A percentile compares a stretch with the other conserved stretches of the same genome.
Conservation (phyloP, 2,329 filamentous ascomycete species). For the Rhynchosporium graminicola region DNA sequence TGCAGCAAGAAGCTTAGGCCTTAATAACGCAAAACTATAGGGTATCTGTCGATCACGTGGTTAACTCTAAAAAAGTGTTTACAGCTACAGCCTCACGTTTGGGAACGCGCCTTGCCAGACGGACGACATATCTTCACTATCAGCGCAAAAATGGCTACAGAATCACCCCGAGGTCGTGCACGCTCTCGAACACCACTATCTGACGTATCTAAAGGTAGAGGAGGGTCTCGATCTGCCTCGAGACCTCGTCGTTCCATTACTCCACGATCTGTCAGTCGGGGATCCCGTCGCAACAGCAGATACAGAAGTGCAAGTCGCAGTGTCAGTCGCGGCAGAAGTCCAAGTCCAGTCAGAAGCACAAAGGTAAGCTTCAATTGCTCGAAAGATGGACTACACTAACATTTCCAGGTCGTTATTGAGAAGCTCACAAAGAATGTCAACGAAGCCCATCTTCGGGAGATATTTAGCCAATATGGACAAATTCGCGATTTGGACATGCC, state of each 20-base stretch:
- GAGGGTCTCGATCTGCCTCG: constrained; percentile 32
- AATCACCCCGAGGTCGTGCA: constrained; percentile 34
- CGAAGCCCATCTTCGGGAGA: constrained; percentile 83
- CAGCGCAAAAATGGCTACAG: constrained; percentile 29
- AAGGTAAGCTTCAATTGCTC: constrained; percentile 46
- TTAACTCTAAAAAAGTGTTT: too few species aligned
- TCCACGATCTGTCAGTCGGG: constrained; percentile 35
- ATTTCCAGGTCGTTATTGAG: constrained; percentile 82
- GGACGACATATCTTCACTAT: background rate
- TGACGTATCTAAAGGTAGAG: constrained; percentile 30
- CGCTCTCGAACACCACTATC: constrained; percentile 39
- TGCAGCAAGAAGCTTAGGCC: too few species aligned
- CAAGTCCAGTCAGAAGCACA: constrained; percentile 50
- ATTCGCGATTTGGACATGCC: constrained; percentile 89
- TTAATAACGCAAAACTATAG: too few species aligned
- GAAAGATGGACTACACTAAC: constrained; percentile 25
- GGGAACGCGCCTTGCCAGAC: background rate
- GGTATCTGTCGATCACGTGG: too few species aligned
- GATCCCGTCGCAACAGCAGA: constrained; percentile 36
- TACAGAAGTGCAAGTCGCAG: constrained; percentile 39
- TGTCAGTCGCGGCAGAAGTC: constrained; percentile 37
- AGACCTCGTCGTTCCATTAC: constrained; percentile 38
- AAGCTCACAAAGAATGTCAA: constrained; percentile 95
- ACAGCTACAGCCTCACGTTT: constrained; percentile 4
- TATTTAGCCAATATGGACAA: constrained; percentile 84